A percentile compares a stretch with the other conserved stretches of the same genome.
Evolutionary conservation across 73 alveolate species (phyloP).

Genomic region (Paramecium pentaurelia): DNA sequence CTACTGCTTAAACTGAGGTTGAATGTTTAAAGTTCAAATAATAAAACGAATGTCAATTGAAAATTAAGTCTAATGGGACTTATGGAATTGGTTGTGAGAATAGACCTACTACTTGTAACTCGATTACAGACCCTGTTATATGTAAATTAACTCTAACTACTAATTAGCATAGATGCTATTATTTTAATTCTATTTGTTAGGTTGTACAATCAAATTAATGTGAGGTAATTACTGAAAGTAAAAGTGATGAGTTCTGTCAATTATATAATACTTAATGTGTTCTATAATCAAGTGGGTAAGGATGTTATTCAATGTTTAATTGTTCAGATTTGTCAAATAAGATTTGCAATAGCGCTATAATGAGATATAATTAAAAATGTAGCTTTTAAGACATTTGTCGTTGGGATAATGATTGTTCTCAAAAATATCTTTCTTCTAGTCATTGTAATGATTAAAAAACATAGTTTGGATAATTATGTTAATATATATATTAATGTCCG

Average conservation of each 20-base stretch:
- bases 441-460: neutral
- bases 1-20: neutral
- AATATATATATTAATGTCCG: too few relatives aligned
- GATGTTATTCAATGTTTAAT: neutral
- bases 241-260: neutral
- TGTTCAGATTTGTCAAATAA: neutral
- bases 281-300: neutral
- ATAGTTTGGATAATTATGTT: neutral
- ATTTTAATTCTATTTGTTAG: neutral
- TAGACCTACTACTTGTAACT: neutral
- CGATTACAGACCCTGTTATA: neutral
- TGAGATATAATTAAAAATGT: neutral
- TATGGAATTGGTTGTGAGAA: neutral
- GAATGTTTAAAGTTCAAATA: neutral
- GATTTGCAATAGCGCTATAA: neutral
- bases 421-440: neutral
- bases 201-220: neutral
- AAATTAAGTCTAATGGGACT: neutral
- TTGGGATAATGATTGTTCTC: neutral
- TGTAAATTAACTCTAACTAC: neutral
- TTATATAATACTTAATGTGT: neutral
- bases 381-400: neutral
- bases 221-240: neutral
- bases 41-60: neutral
- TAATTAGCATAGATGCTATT: neutral